Base-by-base conservation (phyloP, 768 basidiomycete genomes). In the Lactarius psammicola region DNA sequence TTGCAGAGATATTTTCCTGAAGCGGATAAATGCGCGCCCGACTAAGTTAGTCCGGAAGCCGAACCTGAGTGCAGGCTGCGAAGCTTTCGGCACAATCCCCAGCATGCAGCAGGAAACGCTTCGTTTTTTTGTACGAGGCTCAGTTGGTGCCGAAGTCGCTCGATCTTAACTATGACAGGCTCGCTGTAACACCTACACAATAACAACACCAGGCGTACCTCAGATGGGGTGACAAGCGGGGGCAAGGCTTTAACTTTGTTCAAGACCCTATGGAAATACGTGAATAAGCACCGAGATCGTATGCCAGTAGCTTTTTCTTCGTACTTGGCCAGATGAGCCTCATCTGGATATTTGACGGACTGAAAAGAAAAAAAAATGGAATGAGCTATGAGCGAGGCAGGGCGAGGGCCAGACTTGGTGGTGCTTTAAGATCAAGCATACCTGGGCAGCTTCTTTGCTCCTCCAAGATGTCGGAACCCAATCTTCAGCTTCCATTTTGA, bases 41-140 rank as follows among this genome's bases (percentile, higher is more conserved):
- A 49, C 28, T 44, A 23, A 28, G 36, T 13, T 26, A 10, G 23
- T 10, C 26, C 13, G 26, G 49, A 51, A 51, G 6, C 13, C 84
- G 71, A 73, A 92, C 92, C 68, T 92, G 85, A 0, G 91, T 94
- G 74, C 93, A 95, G 0, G 92, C 93, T 71, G 92, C 89, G 72
- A 96, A 95, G 74, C 92, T 90, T 76, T 95, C 93, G n/a, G 94
- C 95, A 72, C 97, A 99, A 73, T 99, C 97, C 2, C 97, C 97
- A 0, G 97, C 97, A 68, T 99, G 97, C 2, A 99, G 83, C 42
- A 99, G 81, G 77, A 99, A n/a, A 98, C 0, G 94, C 94, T 72
- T 95, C 86, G 68, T 93, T 92, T 23, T 82, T 82, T 70, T 97
- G 90, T 3, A 95, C 94, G 40, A 85, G 85, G 38, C 81, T 78